Conservation (phyloP, 2,329 filamentous ascomycete genomes). For the Penicillium oxalicum region DNA sequence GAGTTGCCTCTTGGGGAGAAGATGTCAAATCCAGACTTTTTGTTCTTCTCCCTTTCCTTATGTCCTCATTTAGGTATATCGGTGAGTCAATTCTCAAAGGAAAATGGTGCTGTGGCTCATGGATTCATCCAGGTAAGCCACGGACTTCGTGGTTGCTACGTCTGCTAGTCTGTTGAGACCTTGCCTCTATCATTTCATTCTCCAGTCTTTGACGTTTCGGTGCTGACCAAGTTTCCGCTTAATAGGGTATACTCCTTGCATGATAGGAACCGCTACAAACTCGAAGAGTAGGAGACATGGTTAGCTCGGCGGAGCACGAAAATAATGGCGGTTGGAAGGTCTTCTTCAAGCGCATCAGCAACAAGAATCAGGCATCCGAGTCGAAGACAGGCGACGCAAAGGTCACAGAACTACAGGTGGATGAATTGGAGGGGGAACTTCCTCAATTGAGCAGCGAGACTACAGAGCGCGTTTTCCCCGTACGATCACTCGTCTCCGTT, state of each 20-base stretch:
- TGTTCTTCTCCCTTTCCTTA: no score
- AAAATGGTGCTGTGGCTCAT: no score
- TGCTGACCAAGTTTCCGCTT: no score
- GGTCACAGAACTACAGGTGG: conserved; percentile 9
- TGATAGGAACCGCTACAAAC: no score
- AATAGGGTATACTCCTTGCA: no score
- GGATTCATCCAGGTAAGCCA: no score
- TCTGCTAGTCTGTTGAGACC: no score
- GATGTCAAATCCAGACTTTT: no score
- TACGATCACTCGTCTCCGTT: conserved; percentile 68
- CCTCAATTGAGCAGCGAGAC: conserved; percentile 26
- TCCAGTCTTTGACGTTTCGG: no score
- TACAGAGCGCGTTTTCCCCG: conserved; percentile 68
- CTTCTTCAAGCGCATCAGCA: conserved; percentile 7
- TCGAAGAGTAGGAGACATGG: conserved; percentile 3
- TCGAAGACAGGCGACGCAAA: conserved; percentile 8
- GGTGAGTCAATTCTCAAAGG: no score
- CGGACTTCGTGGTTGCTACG: no score
- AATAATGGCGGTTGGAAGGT: conserved; percentile 12
- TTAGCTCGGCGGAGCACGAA: background rate
- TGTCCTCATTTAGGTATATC: no score
- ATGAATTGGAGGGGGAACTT: conserved; percentile 15
- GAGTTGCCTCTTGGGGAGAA: background rate
- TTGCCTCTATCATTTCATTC: background rate
- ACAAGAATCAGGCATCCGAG: conserved; percentile 4